Evolutionary conservation across 495 filamentous ascomycete genomes (phyloP).

Genomic region (Penicillium robsamsonii): DNA sequence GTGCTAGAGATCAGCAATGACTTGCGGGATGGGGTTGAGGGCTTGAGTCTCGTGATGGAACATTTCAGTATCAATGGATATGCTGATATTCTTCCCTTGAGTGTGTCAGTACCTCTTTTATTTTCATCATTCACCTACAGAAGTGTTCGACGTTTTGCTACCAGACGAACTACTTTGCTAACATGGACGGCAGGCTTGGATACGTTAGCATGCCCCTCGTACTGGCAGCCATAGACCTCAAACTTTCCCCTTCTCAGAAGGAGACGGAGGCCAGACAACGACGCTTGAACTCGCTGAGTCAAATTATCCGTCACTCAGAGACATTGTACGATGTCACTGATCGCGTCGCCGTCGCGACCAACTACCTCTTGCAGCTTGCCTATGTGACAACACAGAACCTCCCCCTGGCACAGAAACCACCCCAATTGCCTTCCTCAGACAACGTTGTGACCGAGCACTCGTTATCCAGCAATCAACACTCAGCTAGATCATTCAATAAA

Average conservation of each 20-base stretch:
- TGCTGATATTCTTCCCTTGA: constrained; percentile 29
- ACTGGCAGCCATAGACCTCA: constrained; percentile 36
- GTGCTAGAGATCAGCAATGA: constrained; percentile 21
- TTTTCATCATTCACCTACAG: background rate
- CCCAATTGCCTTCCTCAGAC: background rate
- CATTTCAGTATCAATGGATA: constrained; percentile 31
- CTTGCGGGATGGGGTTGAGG: constrained; percentile 23
- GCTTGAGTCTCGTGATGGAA: constrained; percentile 28
- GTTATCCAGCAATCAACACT: background rate
- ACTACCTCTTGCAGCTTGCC: constrained; percentile 34
- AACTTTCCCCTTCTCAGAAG: constrained; percentile 27
- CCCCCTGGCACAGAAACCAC: constrained; percentile 20
- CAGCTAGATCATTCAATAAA: background rate
- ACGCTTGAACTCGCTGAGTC: constrained; percentile 26
- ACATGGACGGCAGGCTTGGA: constrained; percentile 19
- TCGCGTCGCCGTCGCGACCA: constrained; percentile 30
- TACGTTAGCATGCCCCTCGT: constrained; percentile 38
- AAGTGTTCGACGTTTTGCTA: background rate
- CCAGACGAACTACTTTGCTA: background rate
- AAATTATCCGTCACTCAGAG: constrained; percentile 33
- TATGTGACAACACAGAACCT: constrained; percentile 32
- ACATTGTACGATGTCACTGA: constrained; percentile 36
- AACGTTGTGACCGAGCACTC: background rate
- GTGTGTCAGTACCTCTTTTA: constrained; percentile 24
- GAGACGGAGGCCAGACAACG: constrained; percentile 23